Evolutionary conservation across 2,329 filamentous ascomycete species (phyloP).

Genomic region (Lachnellula suecica): DNA sequence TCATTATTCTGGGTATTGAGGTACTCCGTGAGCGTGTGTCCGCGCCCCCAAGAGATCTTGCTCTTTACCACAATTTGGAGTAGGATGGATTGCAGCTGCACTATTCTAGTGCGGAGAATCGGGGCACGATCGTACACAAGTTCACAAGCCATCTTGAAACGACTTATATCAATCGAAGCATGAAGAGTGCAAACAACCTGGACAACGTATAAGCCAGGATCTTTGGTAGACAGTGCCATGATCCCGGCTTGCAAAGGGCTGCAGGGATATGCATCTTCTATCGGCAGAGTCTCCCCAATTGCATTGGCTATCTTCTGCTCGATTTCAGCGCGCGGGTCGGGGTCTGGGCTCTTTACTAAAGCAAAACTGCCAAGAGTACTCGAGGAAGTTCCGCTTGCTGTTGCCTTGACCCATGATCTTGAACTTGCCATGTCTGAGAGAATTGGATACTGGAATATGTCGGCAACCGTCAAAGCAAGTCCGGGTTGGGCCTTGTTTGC

Average conservation of each 20-base stretch:
- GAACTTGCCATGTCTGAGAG: not conserved
- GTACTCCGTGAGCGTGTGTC: not conserved
- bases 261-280: not conserved
- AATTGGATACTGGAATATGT: not conserved
- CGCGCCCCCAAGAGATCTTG: not conserved
- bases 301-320: no score
- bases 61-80: not conserved
- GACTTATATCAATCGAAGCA: not conserved
- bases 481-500: not conserved
- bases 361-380: no score
- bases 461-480: not conserved
- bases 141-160: not conserved
- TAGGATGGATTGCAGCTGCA: not conserved
- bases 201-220: not conserved
- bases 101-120: not conserved
- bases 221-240: not conserved
- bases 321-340: no score
- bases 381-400: no score
- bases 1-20: not conserved
- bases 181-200: not conserved
- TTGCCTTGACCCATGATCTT: not conserved
- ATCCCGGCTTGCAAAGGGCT: not conserved
- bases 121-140: not conserved
- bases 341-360: no score
- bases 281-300: not conserved